A percentile compares a stretch with the other conserved stretches of the same genome.
These are phyloP conservation scores for Aaosphaeria arxii DNA, from an alignment of 2,329 filamentous ascomycete species.

Conservation along the genomic window DNA sequence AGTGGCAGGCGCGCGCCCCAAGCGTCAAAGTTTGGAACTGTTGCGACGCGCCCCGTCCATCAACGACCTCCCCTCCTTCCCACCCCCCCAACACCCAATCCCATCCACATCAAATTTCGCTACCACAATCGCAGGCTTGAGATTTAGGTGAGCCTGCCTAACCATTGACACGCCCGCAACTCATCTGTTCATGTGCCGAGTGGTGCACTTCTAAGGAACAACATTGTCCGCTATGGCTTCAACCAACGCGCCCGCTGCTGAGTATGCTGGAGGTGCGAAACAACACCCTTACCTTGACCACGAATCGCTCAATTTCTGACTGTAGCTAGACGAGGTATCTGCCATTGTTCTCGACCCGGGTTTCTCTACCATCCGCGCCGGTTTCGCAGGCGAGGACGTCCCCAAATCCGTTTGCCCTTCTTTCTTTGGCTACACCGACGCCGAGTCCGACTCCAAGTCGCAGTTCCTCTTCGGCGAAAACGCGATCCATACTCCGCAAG, in stretches of 20 bases:
- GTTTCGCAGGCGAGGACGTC: slow-evolving; percentile 95
- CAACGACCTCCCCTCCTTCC: too few species aligned
- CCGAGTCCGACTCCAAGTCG: slow-evolving; percentile 47
- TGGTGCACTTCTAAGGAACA: too few species aligned
- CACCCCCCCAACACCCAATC: too few species aligned
- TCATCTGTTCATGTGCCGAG: too few species aligned
- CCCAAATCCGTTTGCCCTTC: slow-evolving; percentile 92
- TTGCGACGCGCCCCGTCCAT: too few species aligned
- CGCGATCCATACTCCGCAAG: slow-evolving; percentile 72
- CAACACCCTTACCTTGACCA: background rate
- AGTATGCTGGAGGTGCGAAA: slow-evolving; percentile 40
- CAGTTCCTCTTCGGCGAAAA: slow-evolving; percentile 82
- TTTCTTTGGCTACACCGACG: slow-evolving; percentile 64
- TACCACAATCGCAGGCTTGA: too few species aligned
- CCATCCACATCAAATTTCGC: too few species aligned
- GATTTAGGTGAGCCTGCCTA: too few species aligned
- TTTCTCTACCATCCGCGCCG: slow-evolving; percentile 85
- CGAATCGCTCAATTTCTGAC: slow-evolving; percentile 1
- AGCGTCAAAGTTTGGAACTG: too few species aligned
- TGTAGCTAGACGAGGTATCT: slow-evolving; percentile 79
- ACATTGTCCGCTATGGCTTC: too few species aligned
- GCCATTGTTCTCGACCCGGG: slow-evolving; percentile 95
- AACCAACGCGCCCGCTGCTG: slow-evolving; percentile 38
- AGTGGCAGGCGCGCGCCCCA: too few species aligned
- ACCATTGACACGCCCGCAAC: too few species aligned